These are phyloP conservation scores for Fagus sylvatica DNA, from an alignment of 306 rosid genomes.

Conservation along the genomic window DNA sequence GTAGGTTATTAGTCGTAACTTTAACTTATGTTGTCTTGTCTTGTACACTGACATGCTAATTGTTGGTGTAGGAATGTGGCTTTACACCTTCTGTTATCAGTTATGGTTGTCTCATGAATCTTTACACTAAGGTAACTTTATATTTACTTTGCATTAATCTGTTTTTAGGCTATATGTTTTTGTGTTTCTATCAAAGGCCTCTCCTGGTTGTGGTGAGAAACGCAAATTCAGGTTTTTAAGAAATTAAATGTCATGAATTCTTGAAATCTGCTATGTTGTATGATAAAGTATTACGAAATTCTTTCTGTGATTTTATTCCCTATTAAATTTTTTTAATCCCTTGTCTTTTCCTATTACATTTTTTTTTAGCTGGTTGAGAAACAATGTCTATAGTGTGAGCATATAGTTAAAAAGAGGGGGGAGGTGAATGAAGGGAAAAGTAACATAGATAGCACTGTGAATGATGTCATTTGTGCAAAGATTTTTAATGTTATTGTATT, in stretches of 20 bases:
- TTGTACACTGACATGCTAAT: slow-evolving; percentile 19
- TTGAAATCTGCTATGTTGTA: no score
- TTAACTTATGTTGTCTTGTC: slow-evolving; percentile 12
- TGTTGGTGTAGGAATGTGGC: slow-evolving; percentile 77
- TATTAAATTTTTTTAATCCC: neutral
- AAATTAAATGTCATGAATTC: neutral
- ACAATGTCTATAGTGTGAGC: neutral
- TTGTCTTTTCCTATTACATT: neutral
- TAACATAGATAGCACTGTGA: neutral
- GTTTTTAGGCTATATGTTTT: neutral
- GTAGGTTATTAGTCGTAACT: neutral
- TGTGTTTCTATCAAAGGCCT: neutral
- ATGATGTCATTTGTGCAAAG: neutral
- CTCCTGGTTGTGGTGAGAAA: neutral
- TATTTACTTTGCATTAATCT: slow-evolving; percentile 16
- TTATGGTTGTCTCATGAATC: slow-evolving; percentile 93
- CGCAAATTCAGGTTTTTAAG: neutral
- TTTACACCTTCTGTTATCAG: slow-evolving; percentile 85
- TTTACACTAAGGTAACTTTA: slow-evolving; percentile 68
- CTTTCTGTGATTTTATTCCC: neutral
- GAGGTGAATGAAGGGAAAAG: neutral
- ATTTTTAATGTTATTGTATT: neutral
- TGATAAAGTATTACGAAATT: neutral
- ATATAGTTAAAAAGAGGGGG: neutral
- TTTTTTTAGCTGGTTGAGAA: neutral